A percentile compares a stretch with the other conserved stretches of the same genome.
These are phyloP conservation scores for Annulohypoxylon nitens DNA, from an alignment of 495 filamentous ascomycete species.

Conservation along the genomic window DNA sequence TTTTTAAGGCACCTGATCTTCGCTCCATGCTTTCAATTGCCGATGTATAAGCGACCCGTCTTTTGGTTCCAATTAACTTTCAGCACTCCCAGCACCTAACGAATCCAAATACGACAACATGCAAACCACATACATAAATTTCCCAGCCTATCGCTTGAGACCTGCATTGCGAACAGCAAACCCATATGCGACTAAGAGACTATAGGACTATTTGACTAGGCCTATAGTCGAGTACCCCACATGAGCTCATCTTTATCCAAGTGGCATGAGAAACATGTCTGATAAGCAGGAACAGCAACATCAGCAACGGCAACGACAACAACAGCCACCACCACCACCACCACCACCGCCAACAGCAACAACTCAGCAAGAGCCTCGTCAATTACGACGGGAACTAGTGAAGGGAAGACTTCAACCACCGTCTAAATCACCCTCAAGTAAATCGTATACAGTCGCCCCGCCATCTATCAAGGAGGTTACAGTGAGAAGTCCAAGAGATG, in stretches of 20 bases:
- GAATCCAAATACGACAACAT: conserved; percentile 25
- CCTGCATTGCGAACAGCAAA: conserved; percentile 7
- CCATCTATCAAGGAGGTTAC: conserved; percentile 53
- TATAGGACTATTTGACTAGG: background rate
- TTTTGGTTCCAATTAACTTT: conserved; percentile 31
- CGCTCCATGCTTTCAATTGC: conserved; percentile 29
- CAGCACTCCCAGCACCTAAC: background rate
- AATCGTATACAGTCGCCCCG: conserved; percentile 53
- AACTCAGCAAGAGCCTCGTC: conserved; percentile 17
- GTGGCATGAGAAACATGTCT: conserved; percentile 7
- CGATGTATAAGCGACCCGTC: conserved; percentile 39
- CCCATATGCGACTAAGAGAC: background rate
- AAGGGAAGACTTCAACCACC: conserved; percentile 47
- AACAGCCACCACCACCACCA: background rate
- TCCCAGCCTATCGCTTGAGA: conserved; percentile 21
- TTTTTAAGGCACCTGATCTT: conserved; percentile 13
- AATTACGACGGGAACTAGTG: conserved; percentile 36
- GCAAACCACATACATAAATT: conserved; percentile 22
- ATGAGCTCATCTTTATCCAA: background rate
- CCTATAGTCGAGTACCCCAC: conserved; percentile 12
- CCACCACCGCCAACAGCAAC: background rate
- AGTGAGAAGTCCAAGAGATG: conserved; percentile 42
- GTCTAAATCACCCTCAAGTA: conserved; percentile 31
- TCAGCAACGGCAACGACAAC: conserved; percentile 18
- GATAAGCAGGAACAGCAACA: conserved; percentile 8